These are phyloP conservation scores for Linum usitatissimum DNA, from an alignment of 345 rosid genomes.

Conservation along the genomic window DNA sequence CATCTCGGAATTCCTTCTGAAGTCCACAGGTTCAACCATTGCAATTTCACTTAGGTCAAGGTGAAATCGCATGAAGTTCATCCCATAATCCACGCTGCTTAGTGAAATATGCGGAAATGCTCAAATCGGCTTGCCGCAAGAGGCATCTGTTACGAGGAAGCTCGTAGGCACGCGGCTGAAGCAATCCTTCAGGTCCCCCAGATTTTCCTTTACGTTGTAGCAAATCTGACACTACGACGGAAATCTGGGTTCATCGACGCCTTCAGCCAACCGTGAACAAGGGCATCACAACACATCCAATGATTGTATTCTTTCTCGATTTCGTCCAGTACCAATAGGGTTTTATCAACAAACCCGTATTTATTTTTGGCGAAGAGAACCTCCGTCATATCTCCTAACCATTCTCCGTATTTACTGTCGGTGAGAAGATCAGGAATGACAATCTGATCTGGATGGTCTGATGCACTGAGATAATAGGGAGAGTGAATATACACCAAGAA, in stretches of 20 bases:
- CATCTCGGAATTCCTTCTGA: not conserved
- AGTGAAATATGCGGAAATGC: not conserved
- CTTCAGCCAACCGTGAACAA: not conserved
- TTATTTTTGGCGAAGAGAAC: too few relatives aligned
- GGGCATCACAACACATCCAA: not conserved
- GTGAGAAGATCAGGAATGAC: too few relatives aligned
- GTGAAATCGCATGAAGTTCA: not conserved
- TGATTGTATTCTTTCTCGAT: too few relatives aligned
- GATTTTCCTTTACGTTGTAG: not conserved
- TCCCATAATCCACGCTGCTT: not conserved
- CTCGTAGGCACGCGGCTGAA: not conserved
- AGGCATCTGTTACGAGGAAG: not conserved
- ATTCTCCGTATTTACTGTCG: too few relatives aligned
- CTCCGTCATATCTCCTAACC: too few relatives aligned
- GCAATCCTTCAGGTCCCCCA: not conserved
- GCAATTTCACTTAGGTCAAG: not conserved
- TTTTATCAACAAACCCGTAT: too few relatives aligned
- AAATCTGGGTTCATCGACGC: not conserved
- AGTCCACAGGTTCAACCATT: not conserved
- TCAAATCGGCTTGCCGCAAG: not conserved
- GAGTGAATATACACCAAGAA: too few relatives aligned
- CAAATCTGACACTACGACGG: not conserved
- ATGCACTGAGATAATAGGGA: too few relatives aligned
- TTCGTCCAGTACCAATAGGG: too few relatives aligned
- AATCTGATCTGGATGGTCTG: too few relatives aligned